A percentile compares a stretch with the other conserved stretches of the same genome.
phyloP scores from a whole-genome alignment of 2,329 filamentous ascomycete species.

The Sporothrix brasiliensis region DNA sequence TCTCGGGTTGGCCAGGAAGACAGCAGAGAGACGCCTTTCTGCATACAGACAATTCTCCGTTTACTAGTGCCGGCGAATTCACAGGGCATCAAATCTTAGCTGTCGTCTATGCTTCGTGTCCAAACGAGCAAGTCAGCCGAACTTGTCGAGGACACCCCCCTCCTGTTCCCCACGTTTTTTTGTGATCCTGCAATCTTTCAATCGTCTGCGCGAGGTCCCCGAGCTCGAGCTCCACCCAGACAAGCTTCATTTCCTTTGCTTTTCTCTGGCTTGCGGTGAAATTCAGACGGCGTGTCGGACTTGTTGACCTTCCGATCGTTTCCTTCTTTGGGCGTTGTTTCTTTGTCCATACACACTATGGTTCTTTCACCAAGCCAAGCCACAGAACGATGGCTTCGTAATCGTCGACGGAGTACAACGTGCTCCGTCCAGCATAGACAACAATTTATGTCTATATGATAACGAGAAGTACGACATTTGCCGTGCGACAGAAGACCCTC shows the following conservation, averaged over 20 bases:
- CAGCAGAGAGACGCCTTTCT: neutral
- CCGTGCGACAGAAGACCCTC: constrained; percentile 4
- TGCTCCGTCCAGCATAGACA: too few relatives aligned
- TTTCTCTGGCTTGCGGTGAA: neutral
- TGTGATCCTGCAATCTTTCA: neutral
- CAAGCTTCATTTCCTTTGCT: neutral
- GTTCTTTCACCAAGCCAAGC: neutral
- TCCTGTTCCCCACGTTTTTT: constrained; percentile 12
- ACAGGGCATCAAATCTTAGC: neutral
- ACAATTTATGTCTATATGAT: neutral
- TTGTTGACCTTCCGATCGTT: neutral
- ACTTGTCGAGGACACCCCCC: neutral
- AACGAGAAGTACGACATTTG: neutral
- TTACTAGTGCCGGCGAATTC: neutral
- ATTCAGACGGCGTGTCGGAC: neutral
- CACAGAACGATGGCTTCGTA: constrained; percentile 9
- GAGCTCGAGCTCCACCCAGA: neutral
- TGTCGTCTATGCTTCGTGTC: too few relatives aligned
- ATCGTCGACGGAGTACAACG: neutral
- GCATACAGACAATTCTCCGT: neutral
- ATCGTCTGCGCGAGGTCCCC: too few relatives aligned
- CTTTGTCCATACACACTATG: neutral
- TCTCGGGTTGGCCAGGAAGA: neutral
- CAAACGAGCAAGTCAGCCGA: too few relatives aligned
- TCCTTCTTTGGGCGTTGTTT: neutral